Conservation (phyloP, 179 eudicot genomes). For the Vitellaria paradoxa region DNA sequence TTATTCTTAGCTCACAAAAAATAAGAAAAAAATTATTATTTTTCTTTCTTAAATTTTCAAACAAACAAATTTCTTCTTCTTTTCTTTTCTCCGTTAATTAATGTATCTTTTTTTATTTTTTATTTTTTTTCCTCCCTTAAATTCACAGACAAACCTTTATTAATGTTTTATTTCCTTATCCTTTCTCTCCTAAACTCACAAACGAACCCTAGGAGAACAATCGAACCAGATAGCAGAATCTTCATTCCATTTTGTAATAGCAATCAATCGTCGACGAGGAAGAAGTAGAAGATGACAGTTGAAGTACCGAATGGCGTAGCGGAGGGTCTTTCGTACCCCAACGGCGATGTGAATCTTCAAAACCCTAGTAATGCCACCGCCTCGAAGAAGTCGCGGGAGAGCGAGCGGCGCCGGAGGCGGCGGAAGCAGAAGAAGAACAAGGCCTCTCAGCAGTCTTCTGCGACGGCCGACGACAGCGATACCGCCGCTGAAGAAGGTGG, state of each 20-base stretch:
- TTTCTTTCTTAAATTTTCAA: too few relatives aligned
- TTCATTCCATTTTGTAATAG: background rate
- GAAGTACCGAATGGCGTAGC: constrained; percentile 41
- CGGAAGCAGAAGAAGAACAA: constrained; percentile 86
- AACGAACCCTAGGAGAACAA: background rate
- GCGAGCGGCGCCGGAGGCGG: constrained; percentile 69
- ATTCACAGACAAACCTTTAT: too few relatives aligned
- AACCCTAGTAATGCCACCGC: constrained; percentile 43
- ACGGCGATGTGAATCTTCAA: constrained; percentile 37
- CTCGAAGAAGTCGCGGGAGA: constrained; percentile 56
- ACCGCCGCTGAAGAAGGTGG: constrained; percentile 27
- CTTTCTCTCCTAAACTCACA: background rate
- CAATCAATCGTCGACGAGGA: background rate
- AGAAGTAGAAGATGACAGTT: constrained; percentile 39
- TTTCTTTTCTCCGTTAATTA: too few relatives aligned
- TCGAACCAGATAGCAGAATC: background rate
- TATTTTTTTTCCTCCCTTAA: too few relatives aligned
- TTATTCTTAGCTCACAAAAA: too few relatives aligned
- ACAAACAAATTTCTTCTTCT: too few relatives aligned
- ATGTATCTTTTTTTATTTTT: too few relatives aligned
- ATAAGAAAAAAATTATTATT: too few relatives aligned
- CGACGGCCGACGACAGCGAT: constrained; percentile 17
- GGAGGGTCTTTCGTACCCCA: constrained; percentile 16
- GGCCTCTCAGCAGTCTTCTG: constrained; percentile 12
- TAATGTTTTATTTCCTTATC: too few relatives aligned